Evolutionary conservation across 805 yeast species (phyloP).

Genomic region (Vanderwaltozyma tropicalis): DNA sequence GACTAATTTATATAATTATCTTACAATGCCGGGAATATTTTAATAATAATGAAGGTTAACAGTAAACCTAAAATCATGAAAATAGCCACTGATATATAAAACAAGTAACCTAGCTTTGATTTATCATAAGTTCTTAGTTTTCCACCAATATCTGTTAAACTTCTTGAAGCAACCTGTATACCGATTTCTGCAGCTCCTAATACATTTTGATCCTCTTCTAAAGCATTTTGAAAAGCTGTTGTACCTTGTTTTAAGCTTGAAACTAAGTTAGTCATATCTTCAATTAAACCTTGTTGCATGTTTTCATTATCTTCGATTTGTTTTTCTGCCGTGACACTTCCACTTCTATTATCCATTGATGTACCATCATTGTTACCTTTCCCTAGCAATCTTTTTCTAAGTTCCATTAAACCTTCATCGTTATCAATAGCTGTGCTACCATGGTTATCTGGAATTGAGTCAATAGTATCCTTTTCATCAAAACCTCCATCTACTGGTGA

Average conservation of each 20-base stretch:
- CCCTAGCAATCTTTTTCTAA: slow-evolving; percentile 27
- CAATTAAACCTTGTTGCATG: slow-evolving; percentile 29
- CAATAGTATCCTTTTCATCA: slow-evolving; percentile 7
- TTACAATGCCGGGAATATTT: slow-evolving; percentile 31
- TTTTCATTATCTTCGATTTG: slow-evolving; percentile 30
- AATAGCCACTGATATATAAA: slow-evolving; percentile 19
- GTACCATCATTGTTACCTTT: slow-evolving; percentile 4
- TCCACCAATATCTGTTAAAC: slow-evolving; percentile 25
- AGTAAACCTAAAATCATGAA: slow-evolving; percentile 26
- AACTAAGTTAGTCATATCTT: slow-evolving; percentile 32
- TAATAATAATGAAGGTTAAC: slow-evolving; percentile 28
- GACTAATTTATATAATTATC: neutral
- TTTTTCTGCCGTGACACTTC: slow-evolving; percentile 22
- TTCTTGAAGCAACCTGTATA: slow-evolving; percentile 30
- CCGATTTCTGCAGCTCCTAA: slow-evolving; percentile 35
- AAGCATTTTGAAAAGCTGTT: slow-evolving; percentile 31
- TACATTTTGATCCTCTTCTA: slow-evolving; percentile 31
- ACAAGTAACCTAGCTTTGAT: slow-evolving; percentile 23
- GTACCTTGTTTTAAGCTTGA: slow-evolving; percentile 32
- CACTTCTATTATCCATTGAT: neutral
- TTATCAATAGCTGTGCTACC: slow-evolving; percentile 4
- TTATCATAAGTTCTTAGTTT: slow-evolving; percentile 25
- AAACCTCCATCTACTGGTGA: slow-evolving; percentile 1
- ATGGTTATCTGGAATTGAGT: neutral
- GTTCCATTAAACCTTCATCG: slow-evolving; percentile 24